phyloP scores from a whole-genome alignment of 2,329 filamentous ascomycete species.

The Colletotrichum eremochloae region DNA sequence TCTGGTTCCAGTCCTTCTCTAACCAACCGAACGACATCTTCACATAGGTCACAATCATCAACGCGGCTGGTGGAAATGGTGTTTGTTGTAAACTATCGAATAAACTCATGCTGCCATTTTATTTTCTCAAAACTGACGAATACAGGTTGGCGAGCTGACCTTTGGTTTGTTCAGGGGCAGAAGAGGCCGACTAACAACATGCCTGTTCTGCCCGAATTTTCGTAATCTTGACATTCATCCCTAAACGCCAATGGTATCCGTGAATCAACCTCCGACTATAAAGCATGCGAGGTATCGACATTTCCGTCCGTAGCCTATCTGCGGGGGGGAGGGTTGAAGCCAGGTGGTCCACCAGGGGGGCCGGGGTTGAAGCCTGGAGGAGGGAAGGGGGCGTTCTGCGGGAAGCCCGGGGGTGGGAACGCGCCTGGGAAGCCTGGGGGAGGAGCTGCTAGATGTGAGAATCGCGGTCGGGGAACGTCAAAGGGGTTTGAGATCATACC shows the following conservation, averaged over 20 bases:
- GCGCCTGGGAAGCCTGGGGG: conserved; percentile 65
- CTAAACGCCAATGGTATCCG: conserved; percentile 51
- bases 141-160: conserved; percentile 21
- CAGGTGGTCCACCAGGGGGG: conserved; percentile 69
- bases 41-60: not conserved
- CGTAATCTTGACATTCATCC: conserved; percentile 45
- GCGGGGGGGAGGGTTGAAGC: conserved; percentile 81
- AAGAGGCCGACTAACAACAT: conserved; percentile 18
- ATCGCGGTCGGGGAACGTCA: conserved; percentile 13
- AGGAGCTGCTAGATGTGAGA: conserved; percentile 56
- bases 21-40: not conserved
- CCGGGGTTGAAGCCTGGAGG: conserved; percentile 66
- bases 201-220: conserved; percentile 32
- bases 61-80: not conserved
- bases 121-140: conserved; percentile 23
- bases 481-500: conserved; percentile 58
- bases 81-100: conserved; percentile 4
- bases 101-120: conserved; percentile 28
- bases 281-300: conserved; percentile 42
- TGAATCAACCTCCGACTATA: conserved; percentile 42
- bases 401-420: conserved; percentile 62
- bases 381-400: conserved; percentile 56
- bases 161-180: conserved; percentile 38
- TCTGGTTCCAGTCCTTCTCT: not conserved
- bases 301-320: conserved; percentile 55